These are phyloP conservation scores for Mycena citricolor DNA, from an alignment of 1,284 basidiomycete genomes.

Conservation along the genomic window DNA sequence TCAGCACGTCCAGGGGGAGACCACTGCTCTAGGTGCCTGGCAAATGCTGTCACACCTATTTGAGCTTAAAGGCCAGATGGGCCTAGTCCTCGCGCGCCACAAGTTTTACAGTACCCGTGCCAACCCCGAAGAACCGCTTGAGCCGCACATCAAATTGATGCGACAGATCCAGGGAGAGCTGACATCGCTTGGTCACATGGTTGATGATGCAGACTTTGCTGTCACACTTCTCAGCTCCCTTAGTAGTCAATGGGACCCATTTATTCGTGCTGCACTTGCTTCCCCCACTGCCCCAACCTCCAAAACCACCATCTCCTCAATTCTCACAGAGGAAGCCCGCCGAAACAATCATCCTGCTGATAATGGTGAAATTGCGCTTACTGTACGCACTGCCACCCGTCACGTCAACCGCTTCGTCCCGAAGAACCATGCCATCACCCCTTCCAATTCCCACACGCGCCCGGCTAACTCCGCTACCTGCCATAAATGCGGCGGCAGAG, in stretches of 20 bases:
- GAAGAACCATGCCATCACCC: too few relatives aligned
- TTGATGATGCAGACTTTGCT: conserved; percentile 23
- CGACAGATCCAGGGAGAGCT: conserved; percentile 18
- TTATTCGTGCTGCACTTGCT: conserved; percentile 13
- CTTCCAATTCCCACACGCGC: too few relatives aligned
- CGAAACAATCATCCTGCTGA: too few relatives aligned
- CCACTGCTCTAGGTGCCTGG: conserved; percentile 29
- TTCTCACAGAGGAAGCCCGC: too few relatives aligned
- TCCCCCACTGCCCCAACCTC: too few relatives aligned
- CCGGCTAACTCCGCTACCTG: too few relatives aligned
- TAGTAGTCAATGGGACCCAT: conserved; percentile 24
- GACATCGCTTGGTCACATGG: conserved; percentile 11
- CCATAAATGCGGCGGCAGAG: too few relatives aligned
- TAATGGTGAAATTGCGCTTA: too few relatives aligned
- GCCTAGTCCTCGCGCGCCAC: conserved; percentile 24
- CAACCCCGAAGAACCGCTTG: conserved; percentile 27
- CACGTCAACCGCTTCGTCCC: too few relatives aligned
- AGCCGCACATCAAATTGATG: conserved; percentile 30
- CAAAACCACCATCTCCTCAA: too few relatives aligned
- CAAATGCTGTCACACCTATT: conserved; percentile 26
- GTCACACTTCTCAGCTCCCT: conserved; percentile 12
- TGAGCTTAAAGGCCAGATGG: conserved; percentile 28
- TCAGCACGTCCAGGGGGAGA: conserved; percentile 24
- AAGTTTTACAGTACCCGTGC: conserved; percentile 28
- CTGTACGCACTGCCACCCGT: too few relatives aligned